Evolutionary conservation across 2,329 filamentous ascomycete genomes (phyloP), one percentile per base, ranked within the genome.

Genomic region (Colletotrichum sp.): DNA sequence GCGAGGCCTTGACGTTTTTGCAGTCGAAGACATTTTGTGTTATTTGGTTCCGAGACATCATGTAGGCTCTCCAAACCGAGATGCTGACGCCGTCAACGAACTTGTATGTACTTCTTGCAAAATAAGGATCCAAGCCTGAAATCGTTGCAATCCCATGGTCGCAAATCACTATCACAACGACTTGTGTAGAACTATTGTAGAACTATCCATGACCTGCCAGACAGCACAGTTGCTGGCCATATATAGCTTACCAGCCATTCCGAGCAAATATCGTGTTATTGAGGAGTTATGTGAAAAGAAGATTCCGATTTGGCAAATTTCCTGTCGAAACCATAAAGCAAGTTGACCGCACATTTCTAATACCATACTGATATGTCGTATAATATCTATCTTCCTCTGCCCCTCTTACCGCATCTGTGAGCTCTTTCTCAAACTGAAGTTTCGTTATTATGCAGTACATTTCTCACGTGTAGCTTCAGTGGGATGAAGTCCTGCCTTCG

Each of bases 381-480:
- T 12, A n/a, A n/a, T 1, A 0, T n/a, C 9, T n/a, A 18, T 44
- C 8, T 2, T 44, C 18, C 18, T 0, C 39, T n/a, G 5, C 3
- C 39, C 3, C 39, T 12, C 9, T 10, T 12, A 9, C 5, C 5
- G 39, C 39, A 8, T 0, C 3, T 36, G 6, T 36, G 34, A 36
- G 34, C 15, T 36, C 34, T 36, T 36, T 36, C 34, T 4, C 34
- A 8, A 16, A 15, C 7, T 16, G 34, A 36, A 16, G 15, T 16
- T 36, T 16, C 15, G 0, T 36, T 1, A 7, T 16, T 16, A 8
- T 36, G 3, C 4, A 36, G 34, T 36, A 21, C n/a, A 1, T n/a
- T 49, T 9, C 9, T 49, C 44, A 12, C 10, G 10, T 12, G 9
- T 21, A 5, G 0, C 44, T 21, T 52, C 10, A 21, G 10, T 52